These are phyloP conservation scores for Cryphonectria carpinicola DNA, from an alignment of 2,329 filamentous ascomycete species.

Conservation along the genomic window DNA sequence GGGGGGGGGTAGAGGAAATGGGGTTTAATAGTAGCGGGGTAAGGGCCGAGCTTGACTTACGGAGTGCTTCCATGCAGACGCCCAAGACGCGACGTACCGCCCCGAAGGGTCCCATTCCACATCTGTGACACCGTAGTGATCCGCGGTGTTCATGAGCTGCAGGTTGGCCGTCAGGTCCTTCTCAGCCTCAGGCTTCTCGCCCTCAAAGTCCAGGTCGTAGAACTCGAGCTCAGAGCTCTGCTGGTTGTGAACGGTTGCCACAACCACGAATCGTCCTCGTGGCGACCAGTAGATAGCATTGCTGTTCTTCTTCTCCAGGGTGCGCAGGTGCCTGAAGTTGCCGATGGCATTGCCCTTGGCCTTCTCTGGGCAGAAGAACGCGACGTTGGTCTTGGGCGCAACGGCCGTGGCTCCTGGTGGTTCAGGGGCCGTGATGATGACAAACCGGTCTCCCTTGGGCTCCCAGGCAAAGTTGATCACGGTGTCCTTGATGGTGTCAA, in stretches of 20 bases:
- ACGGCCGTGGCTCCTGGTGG: constrained; percentile 77
- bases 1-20: too few relatives aligned
- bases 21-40: neutral
- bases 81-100: constrained; percentile 90
- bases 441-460: constrained; percentile 95
- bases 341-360: constrained; percentile 78
- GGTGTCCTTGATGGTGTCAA: constrained; percentile 96
- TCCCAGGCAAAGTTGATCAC: constrained; percentile 99
- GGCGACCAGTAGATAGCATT: constrained; percentile 99
- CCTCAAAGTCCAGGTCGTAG: constrained; percentile 97
- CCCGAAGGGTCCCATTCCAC: constrained; percentile 98
- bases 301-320: constrained; percentile 98
- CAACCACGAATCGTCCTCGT: constrained; percentile 89
- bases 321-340: constrained; percentile 96
- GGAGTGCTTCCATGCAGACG: constrained; percentile 92
- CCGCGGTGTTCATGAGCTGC: constrained; percentile 88
- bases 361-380: constrained; percentile 98
- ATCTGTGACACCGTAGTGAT: constrained; percentile 97
- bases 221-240: constrained; percentile 97
- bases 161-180: constrained; percentile 95
- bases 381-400: constrained; percentile 88
- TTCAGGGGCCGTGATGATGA: constrained; percentile 94
- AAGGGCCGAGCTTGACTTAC: constrained; percentile 59
- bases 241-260: constrained; percentile 89
- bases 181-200: constrained; percentile 89